Base-by-base conservation (phyloP, 768 basidiomycete genomes). In the Saitozyma sp. region DNA sequence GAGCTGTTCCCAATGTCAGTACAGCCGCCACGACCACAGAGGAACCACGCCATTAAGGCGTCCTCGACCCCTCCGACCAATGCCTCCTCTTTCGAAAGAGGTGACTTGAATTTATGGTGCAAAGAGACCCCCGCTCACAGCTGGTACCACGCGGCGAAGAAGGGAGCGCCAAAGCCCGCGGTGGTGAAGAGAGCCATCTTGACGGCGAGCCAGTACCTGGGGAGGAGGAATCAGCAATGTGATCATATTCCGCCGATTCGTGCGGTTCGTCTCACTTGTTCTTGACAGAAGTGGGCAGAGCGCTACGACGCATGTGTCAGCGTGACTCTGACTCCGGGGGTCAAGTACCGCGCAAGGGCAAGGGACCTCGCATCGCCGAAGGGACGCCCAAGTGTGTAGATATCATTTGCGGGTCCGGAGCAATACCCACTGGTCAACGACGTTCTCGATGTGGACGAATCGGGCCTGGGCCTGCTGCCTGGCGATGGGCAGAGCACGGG, bases 381-480 rank as follows among this genome's bases (percentile, higher is more conserved):
- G 29, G 2, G 29, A 29, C 29, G 29, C 29, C 29, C 29, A 29
- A 5, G 29, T 29, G 29, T 2, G 6, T 3, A 46, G 45, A 11
- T 2, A 17, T 46, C 45, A 46, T 46, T 46, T 46, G 11, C 45
- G n/a, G 45, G n/a, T 46, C 11, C n/a, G 13, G 6, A 2, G n/a
- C 13, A 46, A 14, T 20, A 61, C 76, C 66, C 56, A 78, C 76
- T 76, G 73, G 56, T 72, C 74, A 55, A 78, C 74, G 54, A 70
- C 68, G 64, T 78, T 78, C 64, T 78, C 77, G 39, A 76, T 68
- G 62, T 78, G 77, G 49, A 71, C 66, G 39, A 56, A 61, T 54
- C 74, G 59, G 16, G 64, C 71, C 56, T 75, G 71, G 50, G 69
- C 66, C 6, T 54, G 42, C 49, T 20, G 49, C n/a, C 58, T 20